These are phyloP conservation scores for Aspergillus baeticus DNA, from an alignment of 495 filamentous ascomycete genomes.

Conservation along the genomic window DNA sequence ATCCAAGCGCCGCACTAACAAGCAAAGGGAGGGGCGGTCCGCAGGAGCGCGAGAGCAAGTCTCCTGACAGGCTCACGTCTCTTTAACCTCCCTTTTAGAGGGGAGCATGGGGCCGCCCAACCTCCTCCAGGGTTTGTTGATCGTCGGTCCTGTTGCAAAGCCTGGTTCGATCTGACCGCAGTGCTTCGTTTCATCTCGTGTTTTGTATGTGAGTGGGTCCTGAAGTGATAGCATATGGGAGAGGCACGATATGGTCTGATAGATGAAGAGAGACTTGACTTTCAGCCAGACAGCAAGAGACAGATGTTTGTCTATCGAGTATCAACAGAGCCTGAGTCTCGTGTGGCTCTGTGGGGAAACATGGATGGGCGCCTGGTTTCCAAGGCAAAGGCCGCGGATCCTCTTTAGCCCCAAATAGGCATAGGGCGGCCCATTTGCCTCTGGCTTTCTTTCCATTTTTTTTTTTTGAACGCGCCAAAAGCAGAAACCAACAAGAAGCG, in stretches of 20 bases:
- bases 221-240: too few relatives aligned
- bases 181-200: background rate
- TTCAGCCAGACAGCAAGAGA: background rate
- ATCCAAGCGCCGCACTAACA: conserved; percentile 16
- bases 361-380: conserved; percentile 14
- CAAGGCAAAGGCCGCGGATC: conserved; percentile 9
- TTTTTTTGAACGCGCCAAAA: conserved; percentile 30
- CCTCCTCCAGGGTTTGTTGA: conserved; percentile 6
- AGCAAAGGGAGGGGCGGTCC: conserved; percentile 8
- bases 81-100: background rate
- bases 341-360: background rate
- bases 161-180: conserved; percentile 10
- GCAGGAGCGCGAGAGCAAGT: conserved; percentile 11
- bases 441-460: conserved; percentile 19
- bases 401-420: conserved; percentile 16
- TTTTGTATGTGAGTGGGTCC: too few relatives aligned
- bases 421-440: conserved; percentile 18
- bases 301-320: background rate
- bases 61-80: conserved; percentile 24
- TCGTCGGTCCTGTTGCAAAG: conserved; percentile 12
- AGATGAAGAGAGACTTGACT: too few relatives aligned
- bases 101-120: background rate
- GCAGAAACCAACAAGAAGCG: conserved; percentile 21
- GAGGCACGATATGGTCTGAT: too few relatives aligned
- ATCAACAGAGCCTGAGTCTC: background rate